These are phyloP conservation scores for Aspergillus kassunensis DNA, from an alignment of 495 filamentous ascomycete species.

Conservation along the genomic window DNA sequence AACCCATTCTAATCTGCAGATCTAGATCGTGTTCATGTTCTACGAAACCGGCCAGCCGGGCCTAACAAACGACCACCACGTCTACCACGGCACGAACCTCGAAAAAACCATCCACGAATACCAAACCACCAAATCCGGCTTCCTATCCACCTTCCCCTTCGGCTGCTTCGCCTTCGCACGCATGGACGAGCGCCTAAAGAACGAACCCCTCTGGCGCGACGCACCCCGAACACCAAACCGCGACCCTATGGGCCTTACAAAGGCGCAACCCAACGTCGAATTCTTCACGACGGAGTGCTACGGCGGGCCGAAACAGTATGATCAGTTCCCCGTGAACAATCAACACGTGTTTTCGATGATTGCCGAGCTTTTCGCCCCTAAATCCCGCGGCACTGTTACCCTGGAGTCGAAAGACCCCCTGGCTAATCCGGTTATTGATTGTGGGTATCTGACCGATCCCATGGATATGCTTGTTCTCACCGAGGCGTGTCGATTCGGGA, in stretches of 20 bases:
- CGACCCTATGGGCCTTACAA: slow-evolving; percentile 50
- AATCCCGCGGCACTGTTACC: slow-evolving; percentile 39
- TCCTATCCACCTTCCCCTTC: slow-evolving; percentile 50
- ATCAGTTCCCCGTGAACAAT: slow-evolving; percentile 39
- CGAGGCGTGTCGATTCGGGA: slow-evolving; percentile 48
- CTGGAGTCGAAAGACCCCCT: slow-evolving; percentile 31
- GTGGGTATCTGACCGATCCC: slow-evolving; percentile 45
- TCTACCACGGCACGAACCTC: slow-evolving; percentile 37
- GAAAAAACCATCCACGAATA: slow-evolving; percentile 40
- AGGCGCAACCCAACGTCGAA: slow-evolving; percentile 47
- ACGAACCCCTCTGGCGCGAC: slow-evolving; percentile 40
- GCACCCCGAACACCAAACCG: slow-evolving; percentile 38
- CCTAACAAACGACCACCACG: slow-evolving; percentile 39
- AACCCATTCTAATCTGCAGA: background rate
- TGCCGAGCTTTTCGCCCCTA: slow-evolving; percentile 38
- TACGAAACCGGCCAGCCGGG: slow-evolving; percentile 44
- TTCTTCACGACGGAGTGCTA: slow-evolving; percentile 52
- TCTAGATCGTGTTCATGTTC: slow-evolving; percentile 40
- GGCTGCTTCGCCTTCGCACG: slow-evolving; percentile 52
- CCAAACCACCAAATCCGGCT: slow-evolving; percentile 47
- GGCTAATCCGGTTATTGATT: slow-evolving; percentile 46
- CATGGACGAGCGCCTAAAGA: slow-evolving; percentile 44
- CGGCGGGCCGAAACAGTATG: slow-evolving; percentile 48
- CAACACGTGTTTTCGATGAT: slow-evolving; percentile 42
- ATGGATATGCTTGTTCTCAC: slow-evolving; percentile 46